These are phyloP conservation scores for Fulvia fulva DNA, from an alignment of 2,329 filamentous ascomycete species.

Conservation along the genomic window DNA sequence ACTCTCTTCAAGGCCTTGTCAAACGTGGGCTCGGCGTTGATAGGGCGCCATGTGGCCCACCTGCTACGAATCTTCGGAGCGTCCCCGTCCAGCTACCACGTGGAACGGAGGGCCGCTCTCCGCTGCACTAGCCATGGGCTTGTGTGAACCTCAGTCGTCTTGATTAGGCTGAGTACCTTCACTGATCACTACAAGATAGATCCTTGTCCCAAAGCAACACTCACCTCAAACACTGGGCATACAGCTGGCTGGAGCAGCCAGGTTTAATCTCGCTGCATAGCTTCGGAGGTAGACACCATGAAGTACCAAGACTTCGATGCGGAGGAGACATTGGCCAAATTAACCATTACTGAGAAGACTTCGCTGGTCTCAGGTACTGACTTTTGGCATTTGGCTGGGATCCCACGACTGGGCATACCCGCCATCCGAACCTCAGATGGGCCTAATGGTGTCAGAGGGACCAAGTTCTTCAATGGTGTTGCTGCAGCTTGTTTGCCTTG, in stretches of 20 bases:
- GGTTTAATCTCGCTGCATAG: not conserved
- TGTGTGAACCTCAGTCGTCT: not conserved
- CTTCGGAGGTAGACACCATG: not conserved
- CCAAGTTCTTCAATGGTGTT: constrained; percentile 62
- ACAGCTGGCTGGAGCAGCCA: not conserved
- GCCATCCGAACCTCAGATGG: constrained; percentile 64
- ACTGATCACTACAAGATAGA: not conserved
- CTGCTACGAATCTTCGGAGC: not conserved
- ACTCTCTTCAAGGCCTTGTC: not conserved
- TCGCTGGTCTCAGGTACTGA: constrained; percentile 43
- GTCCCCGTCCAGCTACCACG: not conserved
- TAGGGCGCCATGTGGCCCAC: not conserved
- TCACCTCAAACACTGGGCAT: too few relatives aligned
- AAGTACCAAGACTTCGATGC: constrained; percentile 29
- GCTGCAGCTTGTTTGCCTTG: constrained; percentile 72
- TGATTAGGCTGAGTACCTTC: not conserved
- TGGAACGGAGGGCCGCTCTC: not conserved
- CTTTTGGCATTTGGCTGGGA: constrained; percentile 64
- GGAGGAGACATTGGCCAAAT: constrained; percentile 28
- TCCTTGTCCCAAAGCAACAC: not conserved
- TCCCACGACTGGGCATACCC: constrained; percentile 59
- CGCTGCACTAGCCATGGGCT: not conserved
- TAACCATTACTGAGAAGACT: constrained; percentile 31
- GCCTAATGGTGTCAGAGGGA: constrained; percentile 66
- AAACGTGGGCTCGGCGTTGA: not conserved